Evolutionary conservation across 352 stramenopile species (phyloP).

Genomic region (Globisporangium apiculatum): DNA sequence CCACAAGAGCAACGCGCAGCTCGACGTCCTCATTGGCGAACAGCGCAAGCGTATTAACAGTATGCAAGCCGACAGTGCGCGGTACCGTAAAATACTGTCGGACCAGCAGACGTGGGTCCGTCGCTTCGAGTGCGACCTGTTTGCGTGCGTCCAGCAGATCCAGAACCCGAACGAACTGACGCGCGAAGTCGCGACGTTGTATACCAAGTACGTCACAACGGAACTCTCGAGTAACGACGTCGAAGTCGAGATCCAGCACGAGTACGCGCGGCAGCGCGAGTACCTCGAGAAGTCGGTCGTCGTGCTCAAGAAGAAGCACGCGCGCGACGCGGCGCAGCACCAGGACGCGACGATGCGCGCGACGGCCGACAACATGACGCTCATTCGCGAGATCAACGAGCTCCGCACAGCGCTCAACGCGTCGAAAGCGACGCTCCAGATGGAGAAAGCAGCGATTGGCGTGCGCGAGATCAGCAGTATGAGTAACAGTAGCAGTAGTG

Average conservation of each 20-base stretch:
- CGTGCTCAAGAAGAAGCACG: constrained; percentile 84
- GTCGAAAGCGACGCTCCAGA: constrained; percentile 76
- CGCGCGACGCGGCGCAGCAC: constrained; percentile 59
- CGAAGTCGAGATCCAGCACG: constrained; percentile 64
- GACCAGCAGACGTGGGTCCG: constrained; percentile 62
- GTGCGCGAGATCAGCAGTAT: too few species aligned
- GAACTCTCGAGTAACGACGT: constrained; percentile 38
- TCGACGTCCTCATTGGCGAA: constrained; percentile 95
- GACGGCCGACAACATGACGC: constrained; percentile 82
- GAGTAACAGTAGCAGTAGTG: constrained; percentile 7
- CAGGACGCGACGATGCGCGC: constrained; percentile 55
- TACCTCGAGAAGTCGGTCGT: constrained; percentile 91
- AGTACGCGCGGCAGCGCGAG: constrained; percentile 90
- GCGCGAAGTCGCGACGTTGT: constrained; percentile 58
- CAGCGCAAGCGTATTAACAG: constrained; percentile 89
- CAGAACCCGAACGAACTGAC: constrained; percentile 79
- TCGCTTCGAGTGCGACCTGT: constrained; percentile 83
- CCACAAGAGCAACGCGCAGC: constrained; percentile 91
- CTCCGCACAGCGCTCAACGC: constrained; percentile 69
- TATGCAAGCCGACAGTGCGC: constrained; percentile 80
- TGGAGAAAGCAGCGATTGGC: constrained; percentile 48
- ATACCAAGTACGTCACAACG: constrained; percentile 62
- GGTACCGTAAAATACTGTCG: constrained; percentile 42
- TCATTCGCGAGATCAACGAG: constrained; percentile 92
- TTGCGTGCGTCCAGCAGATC: constrained; percentile 67